phyloP scores from a whole-genome alignment of 129 eudicot genomes.

The Tagetes patula region DNA sequence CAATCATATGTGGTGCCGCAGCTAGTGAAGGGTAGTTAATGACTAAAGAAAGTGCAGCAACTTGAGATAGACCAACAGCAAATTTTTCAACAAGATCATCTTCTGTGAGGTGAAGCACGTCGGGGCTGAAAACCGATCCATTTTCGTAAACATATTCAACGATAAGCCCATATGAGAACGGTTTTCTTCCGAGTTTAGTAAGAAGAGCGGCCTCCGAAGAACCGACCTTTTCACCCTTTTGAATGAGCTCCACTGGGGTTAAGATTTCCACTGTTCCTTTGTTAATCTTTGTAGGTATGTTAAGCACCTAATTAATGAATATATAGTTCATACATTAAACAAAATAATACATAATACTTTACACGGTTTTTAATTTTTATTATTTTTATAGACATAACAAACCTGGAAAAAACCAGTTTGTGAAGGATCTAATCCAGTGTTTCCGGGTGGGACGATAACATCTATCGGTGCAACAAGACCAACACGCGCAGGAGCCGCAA shows the following conservation, averaged over 20 bases:
- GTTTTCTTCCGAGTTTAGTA: constrained; percentile 53
- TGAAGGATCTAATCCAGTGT: constrained; percentile 69
- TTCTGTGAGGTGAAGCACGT: constrained; percentile 53
- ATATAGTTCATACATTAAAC: too few species aligned
- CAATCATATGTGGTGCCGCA: constrained; percentile 58
- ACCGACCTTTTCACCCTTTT: constrained; percentile 72
- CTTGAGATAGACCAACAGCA: constrained; percentile 35
- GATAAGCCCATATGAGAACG: constrained; percentile 55
- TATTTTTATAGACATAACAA: not conserved
- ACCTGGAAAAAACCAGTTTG: constrained; percentile 78
- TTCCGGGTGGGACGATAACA: constrained; percentile 69
- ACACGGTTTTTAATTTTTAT: not conserved
- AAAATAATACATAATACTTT: not conserved
- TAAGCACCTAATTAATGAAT: constrained; percentile 46
- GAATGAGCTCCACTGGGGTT: constrained; percentile 62
- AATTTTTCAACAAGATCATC: constrained; percentile 52
- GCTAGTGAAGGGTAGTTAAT: constrained; percentile 47
- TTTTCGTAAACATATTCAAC: constrained; percentile 45
- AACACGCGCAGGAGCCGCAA: constrained; percentile 74
- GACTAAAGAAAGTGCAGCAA: constrained; percentile 43
- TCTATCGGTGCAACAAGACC: constrained; percentile 65
- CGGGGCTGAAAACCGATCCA: constrained; percentile 55
- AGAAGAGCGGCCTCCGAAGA: constrained; percentile 72
- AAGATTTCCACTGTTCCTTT: constrained; percentile 69
- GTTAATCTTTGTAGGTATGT: constrained; percentile 74